A percentile compares a stretch with the other conserved stretches of the same genome.
Evolutionary conservation across 164 flowering plant species (phyloP).

Genomic region (Cinnamomum chago): DNA sequence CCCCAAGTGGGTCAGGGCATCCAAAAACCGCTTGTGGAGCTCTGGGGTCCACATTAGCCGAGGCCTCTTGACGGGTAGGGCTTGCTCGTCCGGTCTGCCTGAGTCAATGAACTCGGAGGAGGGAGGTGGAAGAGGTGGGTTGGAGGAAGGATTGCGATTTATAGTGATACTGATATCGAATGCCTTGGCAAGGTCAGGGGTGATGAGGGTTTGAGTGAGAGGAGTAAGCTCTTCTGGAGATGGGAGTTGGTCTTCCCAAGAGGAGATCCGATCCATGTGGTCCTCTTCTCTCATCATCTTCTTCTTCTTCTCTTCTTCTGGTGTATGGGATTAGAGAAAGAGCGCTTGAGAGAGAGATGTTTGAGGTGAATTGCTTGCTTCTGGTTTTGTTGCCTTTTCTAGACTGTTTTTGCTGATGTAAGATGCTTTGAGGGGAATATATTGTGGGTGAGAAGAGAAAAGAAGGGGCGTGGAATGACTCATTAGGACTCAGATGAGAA

Average conservation of each 20-base stretch:
- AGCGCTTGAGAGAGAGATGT: not conserved
- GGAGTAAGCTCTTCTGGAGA: conserved; percentile 90
- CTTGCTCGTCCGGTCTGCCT: conserved; percentile 49
- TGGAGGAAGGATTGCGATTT: conserved; percentile 7
- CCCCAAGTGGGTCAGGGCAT: not conserved
- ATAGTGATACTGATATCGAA: conserved; percentile 41
- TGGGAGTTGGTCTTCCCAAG: conserved; percentile 91
- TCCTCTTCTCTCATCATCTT: conserved; percentile 67
- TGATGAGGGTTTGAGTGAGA: conserved; percentile 89
- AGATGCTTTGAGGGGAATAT: not conserved
- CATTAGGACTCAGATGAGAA: not conserved
- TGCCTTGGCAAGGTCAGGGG: conserved; percentile 86
- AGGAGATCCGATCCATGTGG: conserved; percentile 74
- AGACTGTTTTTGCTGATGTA: not conserved
- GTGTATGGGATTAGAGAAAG: too few relatives aligned
- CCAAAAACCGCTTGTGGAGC: not conserved
- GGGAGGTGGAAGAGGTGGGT: conserved; percentile 15
- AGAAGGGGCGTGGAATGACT: not conserved
- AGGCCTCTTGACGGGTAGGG: conserved; percentile 82
- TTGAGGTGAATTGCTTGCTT: conserved; percentile 7
- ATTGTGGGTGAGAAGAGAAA: not conserved
- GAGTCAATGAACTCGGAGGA: conserved; percentile 49
- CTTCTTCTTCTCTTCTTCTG: not conserved
- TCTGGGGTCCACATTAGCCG: conserved; percentile 44
- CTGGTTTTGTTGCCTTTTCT: not conserved